These are phyloP conservation scores for Lophiotrema nucula DNA, from an alignment of 495 filamentous ascomycete genomes.

Conservation along the genomic window DNA sequence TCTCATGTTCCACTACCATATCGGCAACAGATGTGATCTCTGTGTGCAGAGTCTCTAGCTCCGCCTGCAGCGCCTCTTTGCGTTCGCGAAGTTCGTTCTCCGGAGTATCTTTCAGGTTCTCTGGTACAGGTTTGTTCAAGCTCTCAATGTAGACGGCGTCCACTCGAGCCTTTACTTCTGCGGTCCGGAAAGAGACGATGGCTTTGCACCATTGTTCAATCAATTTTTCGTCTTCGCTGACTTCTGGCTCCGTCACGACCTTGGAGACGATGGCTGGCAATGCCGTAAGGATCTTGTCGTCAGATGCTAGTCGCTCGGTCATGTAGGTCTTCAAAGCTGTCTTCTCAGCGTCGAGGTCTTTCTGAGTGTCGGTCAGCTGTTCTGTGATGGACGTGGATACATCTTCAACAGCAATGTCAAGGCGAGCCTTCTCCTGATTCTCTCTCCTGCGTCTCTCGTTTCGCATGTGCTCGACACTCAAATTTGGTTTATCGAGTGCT, in stretches of 20 bases:
- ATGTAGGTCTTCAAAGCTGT: conserved; percentile 19
- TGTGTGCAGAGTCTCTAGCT: conserved; percentile 32
- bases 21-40: conserved; percentile 39
- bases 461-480: conserved; percentile 25
- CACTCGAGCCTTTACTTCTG: conserved; percentile 36
- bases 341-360: conserved; percentile 26
- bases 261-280: conserved; percentile 39
- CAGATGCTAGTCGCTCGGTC: conserved; percentile 36
- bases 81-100: conserved; percentile 15
- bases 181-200: conserved; percentile 32
- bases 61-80: conserved; percentile 34
- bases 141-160: conserved; percentile 26
- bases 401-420: conserved; percentile 38
- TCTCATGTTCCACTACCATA: conserved; percentile 39
- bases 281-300: conserved; percentile 39
- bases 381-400: conserved; percentile 29
- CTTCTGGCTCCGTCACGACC: conserved; percentile 11
- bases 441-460: conserved; percentile 30
- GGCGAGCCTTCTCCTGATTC: conserved; percentile 35
- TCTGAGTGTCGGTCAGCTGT: conserved; percentile 24
- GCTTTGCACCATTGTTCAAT: conserved; percentile 39
- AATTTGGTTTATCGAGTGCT: conserved; percentile 31
- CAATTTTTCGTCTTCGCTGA: conserved; percentile 20
- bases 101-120: not conserved
- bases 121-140: conserved; percentile 2